Percentiles rank a stretch among this genome's conserved stretches.
These are phyloP conservation scores for Mycena galopus DNA, from an alignment of 768 basidiomycete genomes.

Conservation along the genomic window DNA sequence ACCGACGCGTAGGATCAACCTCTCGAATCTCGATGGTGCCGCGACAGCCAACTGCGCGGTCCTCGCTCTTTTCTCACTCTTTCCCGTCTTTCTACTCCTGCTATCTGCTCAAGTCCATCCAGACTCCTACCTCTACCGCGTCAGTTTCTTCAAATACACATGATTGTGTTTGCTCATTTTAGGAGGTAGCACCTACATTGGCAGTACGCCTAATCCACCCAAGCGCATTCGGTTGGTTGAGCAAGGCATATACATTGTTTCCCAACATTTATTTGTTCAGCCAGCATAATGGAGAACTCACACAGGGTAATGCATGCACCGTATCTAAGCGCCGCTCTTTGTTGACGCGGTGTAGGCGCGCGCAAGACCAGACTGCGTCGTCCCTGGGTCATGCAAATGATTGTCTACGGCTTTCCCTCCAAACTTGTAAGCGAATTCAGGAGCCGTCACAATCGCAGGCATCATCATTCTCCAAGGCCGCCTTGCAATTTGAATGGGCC, in stretches of 20 bases:
- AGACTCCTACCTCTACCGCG: slow-evolving; percentile 63
- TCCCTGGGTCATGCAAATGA: slow-evolving; percentile 90
- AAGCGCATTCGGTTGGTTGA: slow-evolving; percentile 67
- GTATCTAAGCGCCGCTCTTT: not conserved
- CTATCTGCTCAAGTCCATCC: slow-evolving; percentile 81
- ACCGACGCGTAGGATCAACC: not conserved
- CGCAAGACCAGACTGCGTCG: slow-evolving; percentile 70
- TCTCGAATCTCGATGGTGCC: not conserved
- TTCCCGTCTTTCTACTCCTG: slow-evolving; percentile 85
- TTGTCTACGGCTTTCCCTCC: slow-evolving; percentile 87
- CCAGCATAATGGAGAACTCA: slow-evolving; percentile 86
- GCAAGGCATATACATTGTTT: not conserved
- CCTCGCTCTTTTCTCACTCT: slow-evolving; percentile 52
- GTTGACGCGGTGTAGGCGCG: slow-evolving; percentile 59
- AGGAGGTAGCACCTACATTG: slow-evolving; percentile 75
- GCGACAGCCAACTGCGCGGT: slow-evolving; percentile 26
- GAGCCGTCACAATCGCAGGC: not conserved
- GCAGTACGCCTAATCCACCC: slow-evolving; percentile 77
- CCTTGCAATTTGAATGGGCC: slow-evolving; percentile 86
- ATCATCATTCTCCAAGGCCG: slow-evolving; percentile 57
- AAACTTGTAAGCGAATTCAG: slow-evolving; percentile 55
- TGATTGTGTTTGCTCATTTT: not conserved
- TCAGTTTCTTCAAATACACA: slow-evolving; percentile 33
- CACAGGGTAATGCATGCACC: slow-evolving; percentile 45
- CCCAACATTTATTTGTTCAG: slow-evolving; percentile 47